Conservation (phyloP, 352 stramenopile species). For the Pythium diclinum region DNA sequence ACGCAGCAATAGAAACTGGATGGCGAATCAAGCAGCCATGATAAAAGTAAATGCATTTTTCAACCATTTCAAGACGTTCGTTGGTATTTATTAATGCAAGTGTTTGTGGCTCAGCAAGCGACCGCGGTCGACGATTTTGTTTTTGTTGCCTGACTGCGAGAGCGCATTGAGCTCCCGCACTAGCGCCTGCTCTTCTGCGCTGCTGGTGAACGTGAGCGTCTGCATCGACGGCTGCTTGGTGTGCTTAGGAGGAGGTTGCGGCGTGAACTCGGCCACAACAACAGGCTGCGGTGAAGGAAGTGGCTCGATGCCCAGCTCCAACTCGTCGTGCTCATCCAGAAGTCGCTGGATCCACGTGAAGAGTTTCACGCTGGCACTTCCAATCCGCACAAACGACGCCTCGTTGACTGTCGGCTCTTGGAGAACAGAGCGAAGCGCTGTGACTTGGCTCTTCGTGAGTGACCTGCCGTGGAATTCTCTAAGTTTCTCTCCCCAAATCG, state of each 20-base stretch:
- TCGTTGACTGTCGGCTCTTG: constrained; percentile 59
- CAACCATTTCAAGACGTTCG: neutral
- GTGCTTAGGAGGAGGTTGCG: constrained; percentile 3
- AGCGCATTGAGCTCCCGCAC: constrained; percentile 26
- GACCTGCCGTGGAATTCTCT: constrained; percentile 33
- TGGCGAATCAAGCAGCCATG: neutral
- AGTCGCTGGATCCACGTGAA: constrained; percentile 59
- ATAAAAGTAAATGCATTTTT: neutral
- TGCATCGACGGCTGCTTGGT: constrained; percentile 10
- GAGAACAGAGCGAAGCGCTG: constrained; percentile 53
- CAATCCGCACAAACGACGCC: constrained; percentile 48
- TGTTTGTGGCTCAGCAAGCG: constrained; percentile 24
- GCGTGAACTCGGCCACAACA: constrained; percentile 3
- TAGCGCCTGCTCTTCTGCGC: constrained; percentile 15
- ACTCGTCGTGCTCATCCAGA: constrained; percentile 56
- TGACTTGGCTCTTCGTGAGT: constrained; percentile 45
- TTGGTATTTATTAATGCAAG: neutral
- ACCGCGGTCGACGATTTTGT: constrained; percentile 31
- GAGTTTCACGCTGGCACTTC: constrained; percentile 57
- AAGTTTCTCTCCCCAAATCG: constrained; percentile 43
- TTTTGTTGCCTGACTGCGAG: constrained; percentile 3
- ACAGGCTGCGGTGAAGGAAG: neutral
- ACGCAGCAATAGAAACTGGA: constrained; percentile 2
- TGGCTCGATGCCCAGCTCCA: constrained; percentile 39
- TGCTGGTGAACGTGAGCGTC: constrained; percentile 14